Evolutionary conservation across 164 flowering plant genomes (phyloP).

Genomic region (Magnolia sinica): DNA sequence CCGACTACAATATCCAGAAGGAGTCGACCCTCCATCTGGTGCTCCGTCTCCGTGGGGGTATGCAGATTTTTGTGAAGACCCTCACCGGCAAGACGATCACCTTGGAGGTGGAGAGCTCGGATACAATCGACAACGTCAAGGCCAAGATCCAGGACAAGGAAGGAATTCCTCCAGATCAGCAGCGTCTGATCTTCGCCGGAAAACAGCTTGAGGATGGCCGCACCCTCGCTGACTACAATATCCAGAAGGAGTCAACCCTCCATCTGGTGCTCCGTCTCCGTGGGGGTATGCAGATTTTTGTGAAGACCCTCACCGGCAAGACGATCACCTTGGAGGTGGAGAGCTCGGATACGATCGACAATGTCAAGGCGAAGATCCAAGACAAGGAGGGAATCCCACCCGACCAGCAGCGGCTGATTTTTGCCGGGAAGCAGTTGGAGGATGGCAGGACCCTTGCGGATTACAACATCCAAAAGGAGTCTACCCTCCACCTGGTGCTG

Average conservation of each 20-base stretch:
- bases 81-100: constrained; percentile 13
- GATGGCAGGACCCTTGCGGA: constrained; percentile 17
- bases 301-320: constrained; percentile 11
- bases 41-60: constrained; percentile 14
- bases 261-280: constrained; percentile 18
- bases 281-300: constrained; percentile 18
- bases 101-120: constrained; percentile 22
- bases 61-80: constrained; percentile 19
- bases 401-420: constrained; percentile 19
- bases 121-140: constrained; percentile 22
- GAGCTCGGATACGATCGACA: constrained; percentile 21
- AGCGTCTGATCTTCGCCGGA: constrained; percentile 17
- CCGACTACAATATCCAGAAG: constrained; percentile 19
- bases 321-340: constrained; percentile 24
- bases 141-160: constrained; percentile 27
- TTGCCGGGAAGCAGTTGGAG: constrained; percentile 21
- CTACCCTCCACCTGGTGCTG: constrained; percentile 18
- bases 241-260: constrained; percentile 24
- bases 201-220: constrained; percentile 20
- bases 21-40: constrained; percentile 23
- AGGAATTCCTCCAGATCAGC: constrained; percentile 24
- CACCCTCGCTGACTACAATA: constrained; percentile 16
- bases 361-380: constrained; percentile 23
- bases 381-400: constrained; percentile 26
- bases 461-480: constrained; percentile 22